Conservation (phyloP, 768 basidiomycete genomes). For the Leccinum aurantiacum region DNA sequence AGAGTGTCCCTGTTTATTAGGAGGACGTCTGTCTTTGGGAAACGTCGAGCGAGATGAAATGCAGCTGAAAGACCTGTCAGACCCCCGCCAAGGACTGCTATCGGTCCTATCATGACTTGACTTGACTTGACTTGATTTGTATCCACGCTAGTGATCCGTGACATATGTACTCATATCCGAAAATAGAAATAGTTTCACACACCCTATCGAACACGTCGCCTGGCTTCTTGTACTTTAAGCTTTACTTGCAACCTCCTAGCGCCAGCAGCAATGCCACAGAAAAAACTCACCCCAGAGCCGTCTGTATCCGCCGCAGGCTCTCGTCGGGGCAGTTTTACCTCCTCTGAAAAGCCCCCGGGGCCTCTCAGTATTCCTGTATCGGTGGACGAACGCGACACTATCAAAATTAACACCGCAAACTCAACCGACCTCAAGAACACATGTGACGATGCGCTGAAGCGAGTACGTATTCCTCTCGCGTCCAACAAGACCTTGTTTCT, state of each 20-base stretch:
- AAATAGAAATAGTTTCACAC: slow-evolving; percentile 21
- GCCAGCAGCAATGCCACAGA: slow-evolving; percentile 19
- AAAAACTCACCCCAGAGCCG: slow-evolving; percentile 16
- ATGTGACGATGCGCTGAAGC: slow-evolving; percentile 87
- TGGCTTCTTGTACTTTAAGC: not conserved
- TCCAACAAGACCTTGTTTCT: not conserved
- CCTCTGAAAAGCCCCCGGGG: slow-evolving; percentile 46
- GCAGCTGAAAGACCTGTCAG: slow-evolving; percentile 81
- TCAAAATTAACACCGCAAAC: slow-evolving; percentile 63
- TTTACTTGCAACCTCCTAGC: not conserved
- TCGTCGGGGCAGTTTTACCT: slow-evolving; percentile 29
- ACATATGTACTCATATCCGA: not conserved
- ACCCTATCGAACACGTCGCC: slow-evolving; percentile 24
- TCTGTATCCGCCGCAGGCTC: slow-evolving; percentile 13
- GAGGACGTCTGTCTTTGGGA: slow-evolving; percentile 58
- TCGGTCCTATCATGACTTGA: slow-evolving; percentile 30
- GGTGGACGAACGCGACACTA: slow-evolving; percentile 47
- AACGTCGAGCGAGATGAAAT: slow-evolving; percentile 69
- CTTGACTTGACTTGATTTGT: not conserved
- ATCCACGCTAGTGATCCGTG: too few species aligned
- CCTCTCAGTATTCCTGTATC: slow-evolving; percentile 50
- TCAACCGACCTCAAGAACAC: slow-evolving; percentile 64
- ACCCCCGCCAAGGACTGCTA: slow-evolving; percentile 79
- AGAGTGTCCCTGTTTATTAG: slow-evolving; percentile 65
- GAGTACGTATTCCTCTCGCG: slow-evolving; percentile 48